Evolutionary conservation across 768 basidiomycete species (phyloP).

Genomic region (Leccinum disarticulatum): DNA sequence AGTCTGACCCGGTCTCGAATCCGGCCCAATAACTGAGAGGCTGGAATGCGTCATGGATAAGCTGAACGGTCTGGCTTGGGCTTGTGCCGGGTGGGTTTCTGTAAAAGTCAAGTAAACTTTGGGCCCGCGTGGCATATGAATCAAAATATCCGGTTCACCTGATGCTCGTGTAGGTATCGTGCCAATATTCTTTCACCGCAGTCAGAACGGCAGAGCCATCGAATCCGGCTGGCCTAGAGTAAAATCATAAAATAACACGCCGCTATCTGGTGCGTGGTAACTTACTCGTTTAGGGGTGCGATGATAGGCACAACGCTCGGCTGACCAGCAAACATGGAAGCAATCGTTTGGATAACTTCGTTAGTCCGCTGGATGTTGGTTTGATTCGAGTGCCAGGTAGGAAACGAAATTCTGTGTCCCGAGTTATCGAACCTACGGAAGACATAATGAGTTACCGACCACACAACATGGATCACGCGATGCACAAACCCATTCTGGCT

Average conservation of each 20-base stretch:
- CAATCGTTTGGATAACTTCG: slow-evolving; percentile 60
- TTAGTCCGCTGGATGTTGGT: slow-evolving; percentile 69
- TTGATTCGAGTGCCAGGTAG: slow-evolving; percentile 67
- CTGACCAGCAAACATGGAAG: slow-evolving; percentile 55
- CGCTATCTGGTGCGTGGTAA: not conserved
- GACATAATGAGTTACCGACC: slow-evolving; percentile 5
- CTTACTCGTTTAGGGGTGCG: slow-evolving; percentile 77
- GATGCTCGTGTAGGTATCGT: slow-evolving; percentile 72
- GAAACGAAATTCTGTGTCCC: slow-evolving; percentile 59
- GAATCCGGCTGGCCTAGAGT: slow-evolving; percentile 71
- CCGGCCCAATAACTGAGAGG: slow-evolving; percentile 66
- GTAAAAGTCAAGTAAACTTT: slow-evolving; percentile 4
- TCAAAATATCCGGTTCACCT: slow-evolving; percentile 39
- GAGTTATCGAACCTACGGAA: slow-evolving; percentile 74
- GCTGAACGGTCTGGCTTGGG: slow-evolving; percentile 57
- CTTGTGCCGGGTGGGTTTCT: slow-evolving; percentile 44
- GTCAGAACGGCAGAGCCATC: slow-evolving; percentile 49
- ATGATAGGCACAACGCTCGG: slow-evolving; percentile 61
- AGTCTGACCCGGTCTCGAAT: slow-evolving; percentile 54
- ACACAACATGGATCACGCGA: not conserved
- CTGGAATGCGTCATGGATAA: slow-evolving; percentile 83
- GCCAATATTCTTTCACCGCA: slow-evolving; percentile 62
- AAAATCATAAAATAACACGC: slow-evolving; percentile 4
- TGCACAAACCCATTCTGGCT: slow-evolving; percentile 72
- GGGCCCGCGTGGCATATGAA: not conserved